Evolutionary conservation across 768 basidiomycete genomes (phyloP).

Genomic region (Suillus lakei): DNA sequence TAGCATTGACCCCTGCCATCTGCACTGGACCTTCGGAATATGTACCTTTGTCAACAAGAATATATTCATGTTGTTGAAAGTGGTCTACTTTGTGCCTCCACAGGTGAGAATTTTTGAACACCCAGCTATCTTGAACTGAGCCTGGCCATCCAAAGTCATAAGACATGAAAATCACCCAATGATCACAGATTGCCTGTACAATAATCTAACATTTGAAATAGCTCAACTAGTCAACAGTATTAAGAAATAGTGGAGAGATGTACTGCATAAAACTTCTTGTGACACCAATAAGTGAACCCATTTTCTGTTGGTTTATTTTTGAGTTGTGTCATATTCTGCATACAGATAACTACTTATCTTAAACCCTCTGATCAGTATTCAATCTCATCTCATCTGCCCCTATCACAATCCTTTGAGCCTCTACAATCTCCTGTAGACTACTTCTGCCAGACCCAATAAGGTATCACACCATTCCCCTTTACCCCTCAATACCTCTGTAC

Average conservation of each 20-base stretch:
- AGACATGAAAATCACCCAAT: slow-evolving; percentile 17
- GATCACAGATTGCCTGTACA: slow-evolving; percentile 27
- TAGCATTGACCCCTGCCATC: slow-evolving; percentile 4
- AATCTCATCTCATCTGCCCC: too few relatives aligned
- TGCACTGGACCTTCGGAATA: neutral
- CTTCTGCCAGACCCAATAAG: too few relatives aligned
- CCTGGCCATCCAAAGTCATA: slow-evolving; percentile 31
- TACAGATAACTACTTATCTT: too few relatives aligned
- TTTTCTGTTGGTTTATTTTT: slow-evolving; percentile 17
- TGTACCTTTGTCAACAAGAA: slow-evolving; percentile 22
- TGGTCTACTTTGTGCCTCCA: slow-evolving; percentile 17
- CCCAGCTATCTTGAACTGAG: slow-evolving; percentile 18
- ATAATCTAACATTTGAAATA: slow-evolving; percentile 14
- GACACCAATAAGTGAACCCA: slow-evolving; percentile 19
- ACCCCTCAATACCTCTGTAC: too few relatives aligned
- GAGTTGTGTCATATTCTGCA: too few relatives aligned
- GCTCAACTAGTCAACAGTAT: too few relatives aligned
- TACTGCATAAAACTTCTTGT: slow-evolving; percentile 28
- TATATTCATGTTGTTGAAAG: slow-evolving; percentile 20
- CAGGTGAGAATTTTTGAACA: slow-evolving; percentile 26
- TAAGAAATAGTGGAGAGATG: slow-evolving; percentile 4
- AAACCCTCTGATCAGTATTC: too few relatives aligned
- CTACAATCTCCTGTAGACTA: too few relatives aligned
- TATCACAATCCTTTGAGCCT: too few relatives aligned
- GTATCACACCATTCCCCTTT: too few relatives aligned